Percentiles rank a stretch among this genome's conserved stretches.
Evolutionary conservation across 495 filamentous ascomycete genomes (phyloP).

Genomic region (Aeminium ludgeri): DNA sequence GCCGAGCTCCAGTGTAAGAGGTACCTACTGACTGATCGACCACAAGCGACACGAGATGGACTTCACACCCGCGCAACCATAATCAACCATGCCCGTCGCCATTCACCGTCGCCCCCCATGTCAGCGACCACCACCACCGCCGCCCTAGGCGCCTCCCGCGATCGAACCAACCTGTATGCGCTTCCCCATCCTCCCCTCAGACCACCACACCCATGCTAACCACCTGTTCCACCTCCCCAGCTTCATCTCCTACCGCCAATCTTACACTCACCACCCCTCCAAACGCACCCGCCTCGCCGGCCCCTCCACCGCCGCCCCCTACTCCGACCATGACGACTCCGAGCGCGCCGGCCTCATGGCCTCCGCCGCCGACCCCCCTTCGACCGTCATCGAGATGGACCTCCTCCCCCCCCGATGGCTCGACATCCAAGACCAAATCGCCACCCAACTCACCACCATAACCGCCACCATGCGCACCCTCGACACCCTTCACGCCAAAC

Average conservation of each 20-base stretch:
- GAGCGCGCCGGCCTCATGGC: slow-evolving; percentile 80
- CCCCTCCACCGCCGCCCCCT: slow-evolving; percentile 17
- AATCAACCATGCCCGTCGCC: too few species aligned
- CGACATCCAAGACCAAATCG: slow-evolving; percentile 86
- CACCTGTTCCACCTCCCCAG: slow-evolving; percentile 28
- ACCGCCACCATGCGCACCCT: slow-evolving; percentile 66
- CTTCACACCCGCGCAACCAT: too few species aligned
- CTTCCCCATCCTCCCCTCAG: slow-evolving; percentile 1
- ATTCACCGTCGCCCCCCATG: neutral
- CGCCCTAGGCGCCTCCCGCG: slow-evolving; percentile 47
- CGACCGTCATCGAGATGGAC: slow-evolving; percentile 97
- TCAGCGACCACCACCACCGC: slow-evolving; percentile 6
- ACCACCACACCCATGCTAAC: neutral
- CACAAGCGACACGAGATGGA: too few species aligned
- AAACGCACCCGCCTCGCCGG: slow-evolving; percentile 60
- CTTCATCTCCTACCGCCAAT: slow-evolving; percentile 97
- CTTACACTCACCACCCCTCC: slow-evolving; percentile 83
- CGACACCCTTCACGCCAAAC: slow-evolving; percentile 89
- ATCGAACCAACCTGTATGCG: slow-evolving; percentile 88
- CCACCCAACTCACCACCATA: slow-evolving; percentile 63
- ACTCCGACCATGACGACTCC: slow-evolving; percentile 30
- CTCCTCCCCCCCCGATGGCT: slow-evolving; percentile 88
- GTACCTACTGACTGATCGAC: too few species aligned
- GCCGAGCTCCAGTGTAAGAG: too few species aligned
- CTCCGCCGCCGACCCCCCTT: slow-evolving; percentile 67